Percentiles rank a stretch among this genome's conserved stretches.
Evolutionary conservation across 1,284 basidiomycete genomes (phyloP).

Genomic region (Malassezia sympodialis): DNA sequence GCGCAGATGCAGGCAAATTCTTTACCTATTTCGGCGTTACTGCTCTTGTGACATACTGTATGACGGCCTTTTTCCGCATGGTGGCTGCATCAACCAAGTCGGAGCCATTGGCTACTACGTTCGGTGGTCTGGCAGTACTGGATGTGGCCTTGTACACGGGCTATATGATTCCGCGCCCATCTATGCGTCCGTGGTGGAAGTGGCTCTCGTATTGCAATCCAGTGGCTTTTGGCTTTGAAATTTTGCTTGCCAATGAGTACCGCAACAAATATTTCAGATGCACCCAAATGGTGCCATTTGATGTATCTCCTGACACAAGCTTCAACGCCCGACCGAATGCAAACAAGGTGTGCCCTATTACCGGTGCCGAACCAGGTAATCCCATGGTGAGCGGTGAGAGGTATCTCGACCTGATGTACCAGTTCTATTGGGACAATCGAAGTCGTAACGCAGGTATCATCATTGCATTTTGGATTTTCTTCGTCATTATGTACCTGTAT

Average conservation of each 20-base stretch:
- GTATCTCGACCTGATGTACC: constrained; percentile 24
- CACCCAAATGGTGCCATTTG: constrained; percentile 21
- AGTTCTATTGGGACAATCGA: constrained; percentile 22
- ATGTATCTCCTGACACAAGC: constrained; percentile 9
- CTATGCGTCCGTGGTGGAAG: constrained; percentile 36
- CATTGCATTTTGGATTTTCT: constrained; percentile 31
- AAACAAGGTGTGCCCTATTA: constrained; percentile 34
- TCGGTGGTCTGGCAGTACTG: constrained; percentile 57
- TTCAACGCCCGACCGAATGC: constrained; percentile 13
- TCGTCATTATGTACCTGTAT: constrained; percentile 23
- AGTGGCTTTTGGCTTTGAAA: constrained; percentile 34
- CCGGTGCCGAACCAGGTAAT: constrained; percentile 26
- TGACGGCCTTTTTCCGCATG: constrained; percentile 50
- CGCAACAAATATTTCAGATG: constrained; percentile 25
- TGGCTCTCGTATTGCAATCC: constrained; percentile 42
- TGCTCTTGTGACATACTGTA: constrained; percentile 36
- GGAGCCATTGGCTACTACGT: constrained; percentile 19
- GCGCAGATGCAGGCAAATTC: constrained; percentile 50
- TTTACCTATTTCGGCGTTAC: constrained; percentile 38
- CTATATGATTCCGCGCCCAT: constrained; percentile 58
- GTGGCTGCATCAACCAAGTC: constrained; percentile 48
- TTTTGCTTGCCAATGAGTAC: constrained; percentile 39
- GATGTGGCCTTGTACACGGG: constrained; percentile 59
- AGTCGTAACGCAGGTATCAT: constrained; percentile 34
- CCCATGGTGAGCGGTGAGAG: constrained; percentile 19